Percentiles rank a stretch among this genome's conserved stretches.
Conservation (phyloP, 805 yeast genomes). For the Scheffersomyces coipomensis region DNA sequence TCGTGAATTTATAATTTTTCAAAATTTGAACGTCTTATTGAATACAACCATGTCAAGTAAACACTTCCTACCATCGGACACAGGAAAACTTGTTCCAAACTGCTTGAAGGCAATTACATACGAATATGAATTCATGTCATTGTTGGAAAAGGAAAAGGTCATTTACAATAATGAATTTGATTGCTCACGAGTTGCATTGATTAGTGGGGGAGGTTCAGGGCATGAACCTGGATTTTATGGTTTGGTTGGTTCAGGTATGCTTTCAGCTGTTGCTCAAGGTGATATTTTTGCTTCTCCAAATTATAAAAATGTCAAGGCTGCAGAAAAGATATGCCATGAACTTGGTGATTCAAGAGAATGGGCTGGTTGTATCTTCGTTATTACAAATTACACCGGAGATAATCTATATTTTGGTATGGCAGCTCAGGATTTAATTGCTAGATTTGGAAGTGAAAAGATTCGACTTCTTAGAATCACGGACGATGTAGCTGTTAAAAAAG, state of each 20-base stretch:
- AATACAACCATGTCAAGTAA: slow-evolving; percentile 18
- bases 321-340: slow-evolving; percentile 28
- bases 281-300: slow-evolving; percentile 43
- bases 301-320: slow-evolving; percentile 34
- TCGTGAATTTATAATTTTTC: background rate
- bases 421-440: slow-evolving; percentile 30
- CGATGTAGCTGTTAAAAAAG: slow-evolving; percentile 33
- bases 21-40: background rate
- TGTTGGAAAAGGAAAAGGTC: slow-evolving; percentile 37
- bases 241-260: slow-evolving; percentile 36
- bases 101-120: slow-evolving; percentile 38
- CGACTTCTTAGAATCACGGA: slow-evolving; percentile 29
- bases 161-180: slow-evolving; percentile 30
- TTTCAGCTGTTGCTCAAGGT: slow-evolving; percentile 40
- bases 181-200: slow-evolving; percentile 23
- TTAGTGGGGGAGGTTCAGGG: slow-evolving; percentile 44
- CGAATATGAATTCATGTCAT: slow-evolving; percentile 34
- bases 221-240: slow-evolving; percentile 45
- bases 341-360: slow-evolving; percentile 14
- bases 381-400: slow-evolving; percentile 41
- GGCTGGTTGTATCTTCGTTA: slow-evolving; percentile 30
- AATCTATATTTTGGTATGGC: slow-evolving; percentile 41
- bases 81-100: slow-evolving; percentile 30
- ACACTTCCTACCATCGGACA: slow-evolving; percentile 39
- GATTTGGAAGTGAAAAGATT: slow-evolving; percentile 27